phyloP scores from a whole-genome alignment of 2,329 filamentous ascomycete species.

The Nothophaeocryptopus gaeumannii region DNA sequence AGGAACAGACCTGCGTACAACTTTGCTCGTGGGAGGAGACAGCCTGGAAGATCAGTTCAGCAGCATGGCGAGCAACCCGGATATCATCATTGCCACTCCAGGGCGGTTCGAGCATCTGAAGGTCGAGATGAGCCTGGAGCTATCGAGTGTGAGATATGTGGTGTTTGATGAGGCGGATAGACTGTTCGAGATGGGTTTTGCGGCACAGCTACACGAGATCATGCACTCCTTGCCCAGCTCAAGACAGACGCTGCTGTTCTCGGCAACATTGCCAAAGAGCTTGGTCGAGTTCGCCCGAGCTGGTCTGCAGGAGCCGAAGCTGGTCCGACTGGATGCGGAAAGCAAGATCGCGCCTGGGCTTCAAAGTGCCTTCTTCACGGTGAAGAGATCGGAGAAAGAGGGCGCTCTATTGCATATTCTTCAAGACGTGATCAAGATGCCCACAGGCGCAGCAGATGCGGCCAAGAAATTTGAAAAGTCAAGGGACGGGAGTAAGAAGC shows the following conservation, averaged over 20 bases:
- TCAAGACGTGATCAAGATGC: conserved; percentile 89
- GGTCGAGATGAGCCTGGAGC: conserved; percentile 89
- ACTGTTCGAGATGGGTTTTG: conserved; percentile 98
- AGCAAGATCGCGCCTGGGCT: conserved; percentile 94
- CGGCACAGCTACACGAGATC: conserved; percentile 88
- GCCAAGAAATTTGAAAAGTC: conserved; percentile 46
- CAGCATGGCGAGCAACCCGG: conserved; percentile 89
- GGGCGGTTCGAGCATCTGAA: conserved; percentile 95
- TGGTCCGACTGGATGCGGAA: conserved; percentile 88
- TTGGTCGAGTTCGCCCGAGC: conserved; percentile 94
- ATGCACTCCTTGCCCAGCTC: conserved; percentile 78
- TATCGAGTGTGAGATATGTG: conserved; percentile 89
- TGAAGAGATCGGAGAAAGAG: conserved; percentile 92
- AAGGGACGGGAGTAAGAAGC: conserved; percentile 60
- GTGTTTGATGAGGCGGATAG: conserved; percentile 98
- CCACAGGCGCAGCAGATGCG: conserved; percentile 61
- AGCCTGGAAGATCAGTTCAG: conserved; percentile 93
- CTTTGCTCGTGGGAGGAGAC: conserved; percentile 89
- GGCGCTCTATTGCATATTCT: conserved; percentile 85
- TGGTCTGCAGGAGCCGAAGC: conserved; percentile 84
- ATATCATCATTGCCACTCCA: conserved; percentile 95
- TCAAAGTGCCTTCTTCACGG: conserved; percentile 90
- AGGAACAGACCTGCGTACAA: conserved; percentile 87
- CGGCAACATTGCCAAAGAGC: conserved; percentile 88
- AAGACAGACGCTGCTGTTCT: conserved; percentile 90